phyloP scores from a whole-genome alignment of 148 eudicot species.

The Arctostaphylos glauca region DNA sequence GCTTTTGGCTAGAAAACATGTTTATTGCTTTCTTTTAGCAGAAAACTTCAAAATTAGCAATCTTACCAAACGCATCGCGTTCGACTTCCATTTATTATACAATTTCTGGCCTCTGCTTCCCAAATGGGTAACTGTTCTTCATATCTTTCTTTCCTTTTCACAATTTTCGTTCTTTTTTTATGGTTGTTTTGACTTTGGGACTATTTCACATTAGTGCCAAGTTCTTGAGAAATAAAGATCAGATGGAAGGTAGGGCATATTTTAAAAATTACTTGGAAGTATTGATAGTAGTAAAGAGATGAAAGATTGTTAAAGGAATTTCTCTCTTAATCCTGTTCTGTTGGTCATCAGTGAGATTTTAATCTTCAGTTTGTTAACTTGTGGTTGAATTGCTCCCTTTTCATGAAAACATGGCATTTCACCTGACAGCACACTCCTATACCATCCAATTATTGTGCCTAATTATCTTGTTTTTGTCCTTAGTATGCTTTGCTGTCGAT shows the following conservation, averaged over 20 bases:
- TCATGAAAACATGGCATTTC: neutral
- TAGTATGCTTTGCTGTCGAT: neutral
- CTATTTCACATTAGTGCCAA: neutral
- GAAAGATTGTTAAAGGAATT: neutral
- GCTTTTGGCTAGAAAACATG: neutral
- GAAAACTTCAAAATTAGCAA: neutral
- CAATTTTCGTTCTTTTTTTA: neutral
- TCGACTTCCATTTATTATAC: slow-evolving; percentile 1
- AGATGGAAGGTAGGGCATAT: neutral
- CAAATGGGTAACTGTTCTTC: slow-evolving; percentile 3
- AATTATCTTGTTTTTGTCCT: too few relatives aligned
- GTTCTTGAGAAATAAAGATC: neutral
- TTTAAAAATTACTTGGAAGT: neutral
- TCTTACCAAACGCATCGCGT: neutral
- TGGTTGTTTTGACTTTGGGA: neutral
- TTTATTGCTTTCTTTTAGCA: neutral
- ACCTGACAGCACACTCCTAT: neutral
- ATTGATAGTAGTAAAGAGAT: neutral
- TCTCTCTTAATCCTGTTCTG: neutral
- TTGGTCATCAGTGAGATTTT: neutral
- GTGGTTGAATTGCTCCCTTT: neutral
- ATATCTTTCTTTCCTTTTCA: neutral
- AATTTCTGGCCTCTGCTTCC: neutral
- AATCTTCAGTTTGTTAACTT: neutral
- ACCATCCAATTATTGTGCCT: too few relatives aligned